Evolutionary conservation across 495 filamentous ascomycete species (phyloP), one percentile per base, ranked within the genome.

Genomic region (Penicillium mononematosum): DNA sequence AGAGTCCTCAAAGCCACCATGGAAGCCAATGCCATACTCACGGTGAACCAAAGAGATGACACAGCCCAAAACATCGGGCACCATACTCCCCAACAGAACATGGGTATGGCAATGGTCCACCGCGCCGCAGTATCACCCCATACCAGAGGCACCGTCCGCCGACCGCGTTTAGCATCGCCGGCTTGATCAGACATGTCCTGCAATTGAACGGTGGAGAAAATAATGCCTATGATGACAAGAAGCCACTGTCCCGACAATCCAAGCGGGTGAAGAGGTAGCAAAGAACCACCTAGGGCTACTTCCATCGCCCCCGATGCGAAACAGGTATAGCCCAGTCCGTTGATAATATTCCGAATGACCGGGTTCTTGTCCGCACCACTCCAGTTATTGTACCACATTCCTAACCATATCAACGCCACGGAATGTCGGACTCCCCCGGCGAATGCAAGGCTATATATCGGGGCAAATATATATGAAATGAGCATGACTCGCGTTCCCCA

Each of bases 151-250:
- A 76, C 53, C 0, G 78, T 77, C 17, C 57, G 58, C 7, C 80
- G 70, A 5, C 70, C 75, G 0, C 74, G 58, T 4, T 59, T 49
- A 0, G 59, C 22, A 60, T 82, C 78, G 1, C 76, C 78, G 3
- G 45, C 66, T 29, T 72, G 65, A 50, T 79, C 76, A 4, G 65
- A 62, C 34, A 80, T 57, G 54, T 81, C 78, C 50, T 81, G 79
- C 6, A 73, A 56, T 0, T 81, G 76, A 31, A 81, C 63, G 8
- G 77, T 82, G 0, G 75, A 73, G 7, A 70, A 58, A n/a, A 81
- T 68, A 7, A 78, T 61, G 3, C 45, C 63, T 19, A 66, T 58
- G 31, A 78, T 66, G 8, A 79, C 64, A 3, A 52, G 48, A 4
- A 73, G 56, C 81, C 81, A 83, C 24, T 11, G 43, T 5, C 39